Percentiles rank a stretch among this genome's conserved stretches.
phyloP scores from a whole-genome alignment of 192 early-diverging fungal species.

The Coemansia sp. region DNA sequence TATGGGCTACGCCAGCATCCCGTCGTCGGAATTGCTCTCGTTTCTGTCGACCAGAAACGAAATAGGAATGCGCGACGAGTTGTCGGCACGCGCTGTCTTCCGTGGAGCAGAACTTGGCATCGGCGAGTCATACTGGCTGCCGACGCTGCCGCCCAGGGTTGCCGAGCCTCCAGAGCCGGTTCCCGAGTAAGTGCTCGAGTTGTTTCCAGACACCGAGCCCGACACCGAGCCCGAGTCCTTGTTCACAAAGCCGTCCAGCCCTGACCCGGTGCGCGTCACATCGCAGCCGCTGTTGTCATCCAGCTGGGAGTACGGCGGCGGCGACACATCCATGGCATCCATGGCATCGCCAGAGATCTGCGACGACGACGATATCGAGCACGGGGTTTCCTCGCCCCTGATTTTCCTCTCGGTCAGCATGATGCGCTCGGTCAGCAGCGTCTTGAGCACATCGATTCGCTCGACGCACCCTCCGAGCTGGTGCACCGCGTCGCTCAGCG shows the following conservation, averaged over 20 bases:
- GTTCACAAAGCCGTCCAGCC: not conserved
- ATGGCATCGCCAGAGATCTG: not conserved
- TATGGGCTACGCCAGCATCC: not conserved
- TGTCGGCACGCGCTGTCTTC: not conserved
- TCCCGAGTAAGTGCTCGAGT: constrained; percentile 5
- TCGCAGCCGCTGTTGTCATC: constrained; percentile 8
- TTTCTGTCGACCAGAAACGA: constrained; percentile 29
- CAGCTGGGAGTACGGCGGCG: constrained; percentile 1
- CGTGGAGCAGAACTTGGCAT: not conserved
- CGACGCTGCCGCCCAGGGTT: constrained; percentile 3
- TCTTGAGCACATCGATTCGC: constrained; percentile 29
- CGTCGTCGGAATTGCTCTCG: not conserved
- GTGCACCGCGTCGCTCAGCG: constrained; percentile 19
- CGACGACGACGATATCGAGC: not conserved
- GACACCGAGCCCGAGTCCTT: constrained; percentile 11
- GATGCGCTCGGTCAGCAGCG: constrained; percentile 19
- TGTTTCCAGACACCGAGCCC: constrained; percentile 12
- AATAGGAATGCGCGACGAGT: constrained; percentile 20
- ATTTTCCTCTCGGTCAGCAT: constrained; percentile 2
- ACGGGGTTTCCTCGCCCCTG: not conserved
- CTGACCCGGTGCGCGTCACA: not conserved
- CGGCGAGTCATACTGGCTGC: not conserved
- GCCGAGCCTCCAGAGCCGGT: not conserved
- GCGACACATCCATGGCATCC: constrained; percentile 6
- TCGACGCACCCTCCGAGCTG: constrained; percentile 23